phyloP scores from a whole-genome alignment of 2,329 filamentous ascomycete genomes.

The Diaporthe sp. region DNA sequence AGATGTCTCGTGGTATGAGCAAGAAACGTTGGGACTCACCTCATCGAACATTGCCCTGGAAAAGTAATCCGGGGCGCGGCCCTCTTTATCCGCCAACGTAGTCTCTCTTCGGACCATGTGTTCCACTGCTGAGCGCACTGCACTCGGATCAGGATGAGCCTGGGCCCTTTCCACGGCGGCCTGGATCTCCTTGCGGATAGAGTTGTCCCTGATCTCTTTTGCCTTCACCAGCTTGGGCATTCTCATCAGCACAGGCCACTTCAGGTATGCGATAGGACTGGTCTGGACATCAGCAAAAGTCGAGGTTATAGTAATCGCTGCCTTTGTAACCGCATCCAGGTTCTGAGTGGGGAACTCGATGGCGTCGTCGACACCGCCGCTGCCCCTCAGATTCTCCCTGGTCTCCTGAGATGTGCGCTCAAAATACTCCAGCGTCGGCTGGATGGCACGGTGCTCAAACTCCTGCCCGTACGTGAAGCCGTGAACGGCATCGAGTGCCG shows the following conservation, averaged over 20 bases:
- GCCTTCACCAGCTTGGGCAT: neutral
- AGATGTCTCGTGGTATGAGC: neutral
- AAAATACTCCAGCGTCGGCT: neutral
- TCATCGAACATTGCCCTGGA: neutral
- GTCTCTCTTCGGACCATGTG: conserved; percentile 2
- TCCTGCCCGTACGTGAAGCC: neutral
- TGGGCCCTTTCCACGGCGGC: neutral
- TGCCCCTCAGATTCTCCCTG: neutral
- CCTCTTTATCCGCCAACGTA: conserved; percentile 2
- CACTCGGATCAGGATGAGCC: neutral
- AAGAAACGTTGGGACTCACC: neutral
- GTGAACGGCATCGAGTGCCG: conserved; percentile 43
- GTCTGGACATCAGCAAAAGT: neutral
- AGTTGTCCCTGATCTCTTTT: neutral
- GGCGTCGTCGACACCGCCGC: neutral
- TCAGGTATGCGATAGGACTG: neutral
- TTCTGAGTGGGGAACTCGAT: neutral
- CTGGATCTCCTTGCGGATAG: neutral
- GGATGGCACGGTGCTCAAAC: neutral
- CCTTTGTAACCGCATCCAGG: neutral
- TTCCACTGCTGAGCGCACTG: neutral
- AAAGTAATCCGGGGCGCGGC: conserved; percentile 36
- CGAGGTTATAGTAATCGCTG: neutral
- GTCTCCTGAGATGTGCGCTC: neutral
- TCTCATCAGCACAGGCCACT: neutral